Base-by-base conservation (phyloP, 2,329 filamentous ascomycete species). In the Exophiala sp. region DNA sequence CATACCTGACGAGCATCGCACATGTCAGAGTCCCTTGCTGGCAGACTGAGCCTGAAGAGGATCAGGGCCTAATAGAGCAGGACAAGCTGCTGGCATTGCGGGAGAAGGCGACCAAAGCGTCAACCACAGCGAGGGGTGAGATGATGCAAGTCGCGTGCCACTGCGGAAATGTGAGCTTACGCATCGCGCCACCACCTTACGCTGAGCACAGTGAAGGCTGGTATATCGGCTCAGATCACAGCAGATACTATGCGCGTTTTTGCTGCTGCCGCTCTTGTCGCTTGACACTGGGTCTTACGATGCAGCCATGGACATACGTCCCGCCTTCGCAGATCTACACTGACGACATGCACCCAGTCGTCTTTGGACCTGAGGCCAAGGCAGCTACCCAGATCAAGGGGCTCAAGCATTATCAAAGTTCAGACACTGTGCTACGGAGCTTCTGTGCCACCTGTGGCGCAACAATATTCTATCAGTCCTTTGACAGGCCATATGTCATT, bases 261-360 rank as follows among this genome's bases (percentile, higher is more conserved):
- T 88, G 85, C 62, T 74, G 77, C 1, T 89, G 86, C 66, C 74
- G 70, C 4, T 80, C 81, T 2, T 89, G 86, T 65, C 80, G 85
- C 5, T 71, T 83, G 3, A 68, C 71, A 0, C 77, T 80, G 1
- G 84, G 85, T 2, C 84, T 82, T 59, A 82, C 87, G 52, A 77
- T 87, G 43, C 79, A 86, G 61, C 72, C 78, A 0, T 89, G 85
- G 85, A 76, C 81, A 0, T 89, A 87, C 63, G 70, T 88, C 0
- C 83, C 83, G 1, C 73, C 75, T n/a, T 66, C 69, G 1, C 83
- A 85, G 61, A 81, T 88, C 49, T 68, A 73, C 14, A 72, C 80
- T 21, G 35, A 32, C 21, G 57, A 74, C 44, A 63, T 69, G 11
- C 62, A 65, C 16, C 63, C 68, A 1, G 54, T 74, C 3, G 53